These are phyloP conservation scores for Cerrena zonata DNA, from an alignment of 1,284 basidiomycete species.

Conservation along the genomic window DNA sequence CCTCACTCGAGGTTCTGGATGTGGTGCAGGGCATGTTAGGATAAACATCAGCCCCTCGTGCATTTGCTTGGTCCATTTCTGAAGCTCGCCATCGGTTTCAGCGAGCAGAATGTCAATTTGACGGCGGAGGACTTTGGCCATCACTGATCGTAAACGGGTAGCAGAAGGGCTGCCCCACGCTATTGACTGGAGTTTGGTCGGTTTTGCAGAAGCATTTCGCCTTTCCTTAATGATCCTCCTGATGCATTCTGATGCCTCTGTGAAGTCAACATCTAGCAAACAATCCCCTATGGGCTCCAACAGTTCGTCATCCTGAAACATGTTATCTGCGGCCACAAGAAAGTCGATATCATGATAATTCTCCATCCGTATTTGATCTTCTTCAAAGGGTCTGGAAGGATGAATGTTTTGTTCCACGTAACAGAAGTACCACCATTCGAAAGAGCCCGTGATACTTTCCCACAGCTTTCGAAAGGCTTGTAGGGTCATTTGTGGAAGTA, in stretches of 20 bases:
- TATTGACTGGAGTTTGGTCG: neutral
- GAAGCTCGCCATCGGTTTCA: neutral
- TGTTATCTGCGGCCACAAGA: neutral
- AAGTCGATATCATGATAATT: neutral
- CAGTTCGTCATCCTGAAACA: neutral
- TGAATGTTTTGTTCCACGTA: neutral
- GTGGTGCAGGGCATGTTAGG: neutral
- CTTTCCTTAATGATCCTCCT: slow-evolving; percentile 1
- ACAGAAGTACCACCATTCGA: neutral
- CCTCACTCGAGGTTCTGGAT: neutral
- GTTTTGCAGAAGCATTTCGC: neutral
- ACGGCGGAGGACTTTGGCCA: neutral
- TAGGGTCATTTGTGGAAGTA: neutral
- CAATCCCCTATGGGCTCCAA: neutral
- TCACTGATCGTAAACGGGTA: neutral
- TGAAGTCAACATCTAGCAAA: neutral
- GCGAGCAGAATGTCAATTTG: neutral
- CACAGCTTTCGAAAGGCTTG: neutral
- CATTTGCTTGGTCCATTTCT: neutral
- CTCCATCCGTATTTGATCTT: neutral
- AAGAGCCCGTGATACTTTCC: neutral
- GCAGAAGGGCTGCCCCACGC: neutral
- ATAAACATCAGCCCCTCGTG: neutral
- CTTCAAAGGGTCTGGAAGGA: neutral
- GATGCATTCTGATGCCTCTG: neutral